phyloP scores from a whole-genome alignment of 2,329 filamentous ascomycete species.

The Magnaporthiopsis rhizophila region DNA sequence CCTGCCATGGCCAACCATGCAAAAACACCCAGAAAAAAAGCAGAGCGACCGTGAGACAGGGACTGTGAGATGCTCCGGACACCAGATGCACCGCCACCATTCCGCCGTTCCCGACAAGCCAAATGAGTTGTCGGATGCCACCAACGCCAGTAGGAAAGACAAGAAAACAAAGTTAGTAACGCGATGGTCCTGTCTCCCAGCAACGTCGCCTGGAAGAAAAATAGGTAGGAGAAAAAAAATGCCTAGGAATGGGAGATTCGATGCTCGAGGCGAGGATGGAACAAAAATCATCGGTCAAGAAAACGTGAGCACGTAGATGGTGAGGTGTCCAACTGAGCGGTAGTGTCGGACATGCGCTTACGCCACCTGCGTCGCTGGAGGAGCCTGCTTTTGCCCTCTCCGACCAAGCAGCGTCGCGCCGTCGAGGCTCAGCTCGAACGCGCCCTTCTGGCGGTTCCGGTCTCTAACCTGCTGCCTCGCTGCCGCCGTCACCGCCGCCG shows the following conservation, averaged over 20 bases:
- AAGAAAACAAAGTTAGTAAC: neutral
- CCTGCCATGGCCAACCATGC: neutral
- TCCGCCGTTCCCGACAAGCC: neutral
- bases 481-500: conserved; percentile 72
- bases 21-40: neutral
- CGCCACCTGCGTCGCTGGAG: conserved; percentile 20
- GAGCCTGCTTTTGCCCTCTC: conserved; percentile 45
- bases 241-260: neutral
- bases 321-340: neutral
- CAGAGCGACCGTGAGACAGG: neutral
- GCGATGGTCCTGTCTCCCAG: neutral
- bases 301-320: neutral
- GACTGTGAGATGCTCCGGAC: neutral
- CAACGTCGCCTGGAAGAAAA: neutral
- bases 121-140: neutral
- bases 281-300: neutral
- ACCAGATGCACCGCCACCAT: neutral
- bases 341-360: neutral
- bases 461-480: conserved; percentile 71
- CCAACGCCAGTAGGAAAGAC: neutral
- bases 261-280: neutral
- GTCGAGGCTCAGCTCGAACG: conserved; percentile 87
- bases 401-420: conserved; percentile 84
- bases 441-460: conserved; percentile 61
- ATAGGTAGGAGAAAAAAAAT: neutral